Evolutionary conservation across 495 filamentous ascomycete species (phyloP).

Genomic region (Lophiotrema nucula): DNA sequence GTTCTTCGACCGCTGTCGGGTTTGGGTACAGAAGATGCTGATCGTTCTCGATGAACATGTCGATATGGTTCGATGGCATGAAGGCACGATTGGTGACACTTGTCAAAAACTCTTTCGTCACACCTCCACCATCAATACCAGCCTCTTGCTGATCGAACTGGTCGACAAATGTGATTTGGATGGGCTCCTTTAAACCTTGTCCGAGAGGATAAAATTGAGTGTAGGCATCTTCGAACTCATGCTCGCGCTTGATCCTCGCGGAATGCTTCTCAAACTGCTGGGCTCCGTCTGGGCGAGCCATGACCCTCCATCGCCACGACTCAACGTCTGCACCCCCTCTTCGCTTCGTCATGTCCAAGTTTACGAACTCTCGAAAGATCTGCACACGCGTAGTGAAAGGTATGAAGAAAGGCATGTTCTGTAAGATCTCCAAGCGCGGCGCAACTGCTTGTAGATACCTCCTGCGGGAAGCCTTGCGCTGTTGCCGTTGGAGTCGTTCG

Average conservation of each 20-base stretch:
- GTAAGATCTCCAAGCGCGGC: conserved; percentile 83
- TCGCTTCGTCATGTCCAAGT: conserved; percentile 73
- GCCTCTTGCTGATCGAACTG: conserved; percentile 83
- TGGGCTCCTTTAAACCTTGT: conserved; percentile 88
- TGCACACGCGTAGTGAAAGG: conserved; percentile 89
- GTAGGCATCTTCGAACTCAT: conserved; percentile 83
- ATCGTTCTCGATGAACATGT: conserved; percentile 80
- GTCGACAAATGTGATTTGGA: conserved; percentile 96
- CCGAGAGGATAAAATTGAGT: conserved; percentile 78
- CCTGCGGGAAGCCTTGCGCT: conserved; percentile 62
- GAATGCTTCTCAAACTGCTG: conserved; percentile 69
- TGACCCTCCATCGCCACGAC: conserved; percentile 68
- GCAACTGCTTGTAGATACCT: conserved; percentile 72
- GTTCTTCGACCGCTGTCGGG: conserved; percentile 73
- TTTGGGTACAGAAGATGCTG: conserved; percentile 90
- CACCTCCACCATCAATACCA: conserved; percentile 94
- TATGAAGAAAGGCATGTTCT: conserved; percentile 96
- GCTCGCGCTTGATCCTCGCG: conserved; percentile 75
- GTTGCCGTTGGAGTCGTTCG: conserved; percentile 57
- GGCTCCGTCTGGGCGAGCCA: conserved; percentile 40
- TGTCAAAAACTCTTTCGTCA: conserved; percentile 96
- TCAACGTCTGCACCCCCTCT: conserved; percentile 77
- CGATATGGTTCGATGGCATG: conserved; percentile 47
- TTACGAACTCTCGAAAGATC: conserved; percentile 90
- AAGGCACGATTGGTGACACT: conserved; percentile 90